Base-by-base conservation (phyloP, 306 rosid genomes). In the Prunus campanulata region DNA sequence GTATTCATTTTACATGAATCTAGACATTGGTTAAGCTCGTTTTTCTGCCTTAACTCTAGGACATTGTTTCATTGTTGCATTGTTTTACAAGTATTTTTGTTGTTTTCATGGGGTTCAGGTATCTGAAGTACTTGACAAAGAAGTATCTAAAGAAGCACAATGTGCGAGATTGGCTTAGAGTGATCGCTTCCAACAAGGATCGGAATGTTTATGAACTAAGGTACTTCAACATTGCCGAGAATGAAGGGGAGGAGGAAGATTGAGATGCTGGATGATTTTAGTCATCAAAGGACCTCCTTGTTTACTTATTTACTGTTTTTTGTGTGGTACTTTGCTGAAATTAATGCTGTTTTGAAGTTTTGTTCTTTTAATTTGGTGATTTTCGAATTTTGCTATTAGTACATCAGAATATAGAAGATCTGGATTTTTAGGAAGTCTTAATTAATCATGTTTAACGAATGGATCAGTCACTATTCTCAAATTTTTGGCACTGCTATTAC, bases 181-280 rank as follows among this genome's bases (percentile, higher is more conserved):
- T 85, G 70, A 85, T 87, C 19, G 82, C 91, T 16, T 86, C 91
- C 69, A 85, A 87, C 91, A 87, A 87, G 80, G 91, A 87, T 9
- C 57, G 89, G 51, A 87, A 87, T 48, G 80, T 87, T 11, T 87
- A 87, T 27, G 91, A 87, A 71, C 80, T 87, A 47, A 83, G 91
- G 86, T 87, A 87, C 84, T 87, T 87, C 87, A 87, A 87, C 81
- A 87, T 87, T 42, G 89, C 91, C 1, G 91, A 87, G 70, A 87
- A 87, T 12, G 91, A 87, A 56, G 89, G 86, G 4, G 91, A 87
- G 79, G 91, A 87, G 70, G 89, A 85, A 81, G 91, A 87, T 57
- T 87, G 71, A 64, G 27, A 64, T 22, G 52, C 72, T 2, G 44
- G 5, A 55, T 18, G 24, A 9, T 59, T 18, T 15, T 64, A 49